Conservation (phyloP, 225 moss, liverwort and hornwort species). For the Climacium dendroides region DNA sequence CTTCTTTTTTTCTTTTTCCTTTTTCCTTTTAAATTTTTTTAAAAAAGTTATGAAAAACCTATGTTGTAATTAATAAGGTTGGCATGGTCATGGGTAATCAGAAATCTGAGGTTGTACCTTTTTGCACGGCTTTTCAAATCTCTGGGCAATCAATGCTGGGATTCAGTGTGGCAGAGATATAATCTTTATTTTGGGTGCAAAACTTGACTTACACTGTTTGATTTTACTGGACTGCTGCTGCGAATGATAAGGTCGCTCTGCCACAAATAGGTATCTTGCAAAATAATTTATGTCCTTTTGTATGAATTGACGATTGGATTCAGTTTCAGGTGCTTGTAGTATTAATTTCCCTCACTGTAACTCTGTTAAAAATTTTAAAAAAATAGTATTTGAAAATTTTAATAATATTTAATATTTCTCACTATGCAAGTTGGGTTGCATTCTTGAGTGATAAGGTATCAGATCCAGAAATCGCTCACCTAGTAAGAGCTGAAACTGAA, state of each 20-base stretch:
- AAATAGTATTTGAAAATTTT: not conserved
- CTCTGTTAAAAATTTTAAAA: too few relatives aligned
- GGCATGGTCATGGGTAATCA: not conserved
- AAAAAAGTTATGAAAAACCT: not conserved
- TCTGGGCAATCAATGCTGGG: not conserved
- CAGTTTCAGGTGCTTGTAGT: not conserved
- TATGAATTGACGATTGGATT: not conserved
- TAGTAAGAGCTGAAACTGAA: too few relatives aligned
- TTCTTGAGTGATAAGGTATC: not conserved
- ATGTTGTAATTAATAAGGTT: not conserved
- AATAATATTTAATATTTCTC: too few relatives aligned
- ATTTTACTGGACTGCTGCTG: not conserved
- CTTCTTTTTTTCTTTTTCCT: too few relatives aligned
- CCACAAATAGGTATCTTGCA: not conserved
- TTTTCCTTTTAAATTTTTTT: not conserved
- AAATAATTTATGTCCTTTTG: not conserved
- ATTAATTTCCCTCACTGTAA: too few relatives aligned
- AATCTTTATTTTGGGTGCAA: not conserved
- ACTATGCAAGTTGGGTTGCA: too few relatives aligned
- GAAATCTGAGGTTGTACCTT: not conserved
- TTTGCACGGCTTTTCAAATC: not conserved
- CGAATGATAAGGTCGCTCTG: not conserved
- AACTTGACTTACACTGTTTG: not conserved
- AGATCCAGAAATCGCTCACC: too few relatives aligned
- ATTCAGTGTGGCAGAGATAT: not conserved